phyloP scores from a whole-genome alignment of 2,329 filamentous ascomycete genomes.

The Aspergillus ibericus region DNA sequence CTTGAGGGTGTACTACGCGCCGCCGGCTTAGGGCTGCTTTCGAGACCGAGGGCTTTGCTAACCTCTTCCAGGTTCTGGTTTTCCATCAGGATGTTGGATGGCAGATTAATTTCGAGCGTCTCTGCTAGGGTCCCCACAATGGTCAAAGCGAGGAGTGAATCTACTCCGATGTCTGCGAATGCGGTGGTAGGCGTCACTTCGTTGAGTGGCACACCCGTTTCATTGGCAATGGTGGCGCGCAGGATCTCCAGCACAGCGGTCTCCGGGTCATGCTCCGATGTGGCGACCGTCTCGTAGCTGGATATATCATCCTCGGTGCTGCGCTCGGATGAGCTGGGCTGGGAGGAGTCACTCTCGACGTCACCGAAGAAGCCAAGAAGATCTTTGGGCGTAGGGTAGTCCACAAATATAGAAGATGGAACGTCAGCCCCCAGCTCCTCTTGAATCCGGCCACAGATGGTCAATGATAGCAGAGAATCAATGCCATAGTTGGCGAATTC shows the following conservation, averaged over 20 bases:
- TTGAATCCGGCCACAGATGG: constrained; percentile 35
- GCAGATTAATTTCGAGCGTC: not conserved
- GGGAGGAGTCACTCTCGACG: not conserved
- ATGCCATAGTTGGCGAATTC: constrained; percentile 36
- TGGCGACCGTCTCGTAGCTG: not conserved
- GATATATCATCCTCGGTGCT: not conserved
- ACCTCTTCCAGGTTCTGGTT: constrained; percentile 3
- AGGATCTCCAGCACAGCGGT: not conserved
- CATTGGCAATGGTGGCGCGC: constrained; percentile 6
- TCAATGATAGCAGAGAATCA: constrained; percentile 38
- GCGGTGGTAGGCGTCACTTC: not conserved
- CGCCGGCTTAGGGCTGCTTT: not conserved
- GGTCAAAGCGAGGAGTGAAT: constrained; percentile 8
- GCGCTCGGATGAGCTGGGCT: not conserved
- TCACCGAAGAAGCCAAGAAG: not conserved
- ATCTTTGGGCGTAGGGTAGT: constrained; percentile 47
- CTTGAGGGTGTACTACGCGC: not conserved
- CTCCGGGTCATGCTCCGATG: constrained; percentile 1
- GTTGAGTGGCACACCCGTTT: not conserved
- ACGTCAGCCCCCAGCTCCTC: constrained; percentile 54
- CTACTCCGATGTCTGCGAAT: constrained; percentile 6
- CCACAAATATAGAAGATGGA: constrained; percentile 56
- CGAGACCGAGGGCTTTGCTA: constrained; percentile 14
- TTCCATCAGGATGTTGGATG: constrained; percentile 1
- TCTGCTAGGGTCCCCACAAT: constrained; percentile 5